Conservation (phyloP, 1,139 yeast species). For the Saccharomyces pastorianus region DNA sequence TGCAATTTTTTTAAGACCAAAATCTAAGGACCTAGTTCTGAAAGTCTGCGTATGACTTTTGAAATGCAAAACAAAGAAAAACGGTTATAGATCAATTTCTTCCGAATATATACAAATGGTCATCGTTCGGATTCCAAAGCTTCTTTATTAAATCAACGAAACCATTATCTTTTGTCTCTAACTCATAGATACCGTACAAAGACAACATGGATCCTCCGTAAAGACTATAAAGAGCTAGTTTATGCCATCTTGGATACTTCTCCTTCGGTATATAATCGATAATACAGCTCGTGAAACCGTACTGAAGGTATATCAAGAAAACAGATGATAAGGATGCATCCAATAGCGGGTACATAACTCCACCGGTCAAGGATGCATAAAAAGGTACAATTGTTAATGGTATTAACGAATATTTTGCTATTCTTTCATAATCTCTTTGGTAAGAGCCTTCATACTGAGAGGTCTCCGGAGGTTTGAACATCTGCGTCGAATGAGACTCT, state of each 20-base stretch:
- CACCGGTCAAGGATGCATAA: slow-evolving; percentile 41
- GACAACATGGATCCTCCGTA: slow-evolving; percentile 64
- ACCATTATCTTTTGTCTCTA: slow-evolving; percentile 67
- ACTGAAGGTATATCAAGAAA: slow-evolving; percentile 64
- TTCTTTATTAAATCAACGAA: slow-evolving; percentile 40
- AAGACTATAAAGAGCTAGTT: slow-evolving; percentile 53
- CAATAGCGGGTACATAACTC: slow-evolving; percentile 51
- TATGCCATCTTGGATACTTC: slow-evolving; percentile 68
- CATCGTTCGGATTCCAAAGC: slow-evolving; percentile 37
- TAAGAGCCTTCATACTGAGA: slow-evolving; percentile 67
- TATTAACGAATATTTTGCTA: slow-evolving; percentile 57
- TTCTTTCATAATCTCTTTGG: slow-evolving; percentile 83
- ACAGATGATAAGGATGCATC: slow-evolving; percentile 63
- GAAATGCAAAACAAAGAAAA: background rate
- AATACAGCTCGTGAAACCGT: slow-evolving; percentile 80
- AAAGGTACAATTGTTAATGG: slow-evolving; percentile 73
- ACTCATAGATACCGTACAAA: slow-evolving; percentile 71
- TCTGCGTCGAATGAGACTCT: slow-evolving; percentile 33
- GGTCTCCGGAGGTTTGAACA: slow-evolving; percentile 50
- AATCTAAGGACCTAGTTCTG: background rate
- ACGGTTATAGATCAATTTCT: slow-evolving; percentile 5
- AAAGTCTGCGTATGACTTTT: background rate
- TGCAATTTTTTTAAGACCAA: background rate
- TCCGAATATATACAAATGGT: slow-evolving; percentile 22
- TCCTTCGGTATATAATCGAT: slow-evolving; percentile 83